Base-by-base conservation (phyloP, 169 alveolate genomes). In the Plasmodium reichenowi region DNA sequence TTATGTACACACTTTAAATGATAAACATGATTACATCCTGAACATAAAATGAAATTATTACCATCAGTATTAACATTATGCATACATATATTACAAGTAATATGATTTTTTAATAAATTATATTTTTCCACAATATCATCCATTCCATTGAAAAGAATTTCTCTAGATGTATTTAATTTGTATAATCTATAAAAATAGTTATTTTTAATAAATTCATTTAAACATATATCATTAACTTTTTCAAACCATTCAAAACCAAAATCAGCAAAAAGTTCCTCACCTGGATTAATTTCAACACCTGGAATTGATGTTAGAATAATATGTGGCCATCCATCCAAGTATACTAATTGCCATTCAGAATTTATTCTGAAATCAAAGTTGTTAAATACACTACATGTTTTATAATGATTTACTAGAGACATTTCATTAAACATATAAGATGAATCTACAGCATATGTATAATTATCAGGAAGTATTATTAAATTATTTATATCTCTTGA, bases 251-350 rank as follows among this genome's bases (percentile, higher is more conserved):
- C 95, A 38, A 93, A 94, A 10, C 98, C 98, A 85, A 96, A 96
- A 75, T 96, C 98, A 7, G 98, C 98, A 63, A 96, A 92, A 6
- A 96, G 93, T 71, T 96, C 98, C 66, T 96, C 98, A 1, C 98
- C 98, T n/a, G 97, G 94, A 22, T 93, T 72, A 24, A 95, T 93
- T 59, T 94, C 95, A 22, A 95, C 93, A 7, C 96, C 95, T 52
- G 95, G 93, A 38, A 93, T 95, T 9, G 97, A 93, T 15, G 97
- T 95, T 26, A 95, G 92, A 71, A 95, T 93, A 6, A 95, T 93
- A 74, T 95, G 97, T n/a, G 97, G 97, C 97, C 97, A 95, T 9
- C 97, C 97, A 74, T 95, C 97, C 10, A 95, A 66, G 43, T 94
- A 94, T 29, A 95, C 96, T 32, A 94, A 94, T 74, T 95, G 98